A percentile compares a stretch with the other conserved stretches of the same genome.
phyloP scores from a whole-genome alignment of 2,329 filamentous ascomycete genomes.

The Penicillium psychrosexuale region DNA sequence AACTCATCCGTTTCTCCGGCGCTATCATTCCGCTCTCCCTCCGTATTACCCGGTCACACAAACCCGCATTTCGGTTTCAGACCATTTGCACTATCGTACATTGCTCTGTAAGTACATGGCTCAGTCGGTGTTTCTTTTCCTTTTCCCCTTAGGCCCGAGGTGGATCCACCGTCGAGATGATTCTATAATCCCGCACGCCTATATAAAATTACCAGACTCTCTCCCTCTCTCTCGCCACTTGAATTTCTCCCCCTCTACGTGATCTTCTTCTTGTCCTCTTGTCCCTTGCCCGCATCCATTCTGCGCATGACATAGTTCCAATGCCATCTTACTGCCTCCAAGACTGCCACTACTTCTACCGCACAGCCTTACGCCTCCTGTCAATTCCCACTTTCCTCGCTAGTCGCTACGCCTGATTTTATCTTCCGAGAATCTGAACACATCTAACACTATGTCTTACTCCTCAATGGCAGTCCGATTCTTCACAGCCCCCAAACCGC shows the following conservation, averaged over 20 bases:
- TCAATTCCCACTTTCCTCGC: slow-evolving; percentile 77
- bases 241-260: not conserved
- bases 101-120: slow-evolving; percentile 18
- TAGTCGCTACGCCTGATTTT: slow-evolving; percentile 61
- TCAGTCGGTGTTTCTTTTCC: slow-evolving; percentile 1
- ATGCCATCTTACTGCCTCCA: slow-evolving; percentile 81
- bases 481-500: slow-evolving; percentile 68
- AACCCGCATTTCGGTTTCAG: slow-evolving; percentile 9
- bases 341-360: slow-evolving; percentile 92
- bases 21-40: slow-evolving; percentile 19
- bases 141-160: slow-evolving; percentile 21
- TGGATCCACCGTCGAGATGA: not conserved
- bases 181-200: not conserved
- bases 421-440: slow-evolving; percentile 4
- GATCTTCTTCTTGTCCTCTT: not conserved
- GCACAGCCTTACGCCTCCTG: slow-evolving; percentile 80
- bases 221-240: not conserved
- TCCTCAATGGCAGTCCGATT: slow-evolving; percentile 64
- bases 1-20: slow-evolving; percentile 37
- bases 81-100: not conserved
- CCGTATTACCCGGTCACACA: slow-evolving; percentile 11
- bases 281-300: slow-evolving; percentile 8
- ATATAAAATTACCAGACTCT: slow-evolving; percentile 5
- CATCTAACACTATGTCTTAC: slow-evolving; percentile 57
- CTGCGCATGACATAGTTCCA: slow-evolving; percentile 45